phyloP scores from a whole-genome alignment of 176 grass and related monocot species.

The Chrysopogon serrulatus region DNA sequence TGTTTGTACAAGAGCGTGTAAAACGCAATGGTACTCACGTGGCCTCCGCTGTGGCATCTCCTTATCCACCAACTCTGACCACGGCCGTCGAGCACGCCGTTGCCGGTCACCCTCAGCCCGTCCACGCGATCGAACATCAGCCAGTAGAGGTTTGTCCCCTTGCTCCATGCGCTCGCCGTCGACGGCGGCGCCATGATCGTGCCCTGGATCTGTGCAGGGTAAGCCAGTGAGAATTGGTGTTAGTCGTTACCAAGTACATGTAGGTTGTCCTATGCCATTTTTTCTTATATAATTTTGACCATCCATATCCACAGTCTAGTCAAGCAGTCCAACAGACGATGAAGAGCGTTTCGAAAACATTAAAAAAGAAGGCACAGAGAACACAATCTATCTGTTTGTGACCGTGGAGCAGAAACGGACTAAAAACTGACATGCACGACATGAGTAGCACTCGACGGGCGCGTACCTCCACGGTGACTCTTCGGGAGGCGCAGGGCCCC shows the following conservation, averaged over 20 bases:
- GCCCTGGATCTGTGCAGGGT: conserved; percentile 22
- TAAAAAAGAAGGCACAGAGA: not conserved
- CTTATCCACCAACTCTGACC: conserved; percentile 22
- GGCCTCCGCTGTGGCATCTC: not conserved
- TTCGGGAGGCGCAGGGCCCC: conserved; percentile 32
- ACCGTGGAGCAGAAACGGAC: too few species aligned
- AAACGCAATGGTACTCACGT: conserved; percentile 2
- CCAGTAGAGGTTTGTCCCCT: not conserved
- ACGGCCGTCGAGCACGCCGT: conserved; percentile 21
- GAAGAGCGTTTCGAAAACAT: not conserved
- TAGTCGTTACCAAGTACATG: too few species aligned
- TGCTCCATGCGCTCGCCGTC: conserved; percentile 15
- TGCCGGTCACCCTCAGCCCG: conserved; percentile 38
- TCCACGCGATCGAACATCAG: conserved; percentile 35
- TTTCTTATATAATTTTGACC: not conserved
- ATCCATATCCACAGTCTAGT: not conserved
- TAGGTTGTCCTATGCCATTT: too few species aligned
- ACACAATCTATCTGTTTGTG: not conserved
- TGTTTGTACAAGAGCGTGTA: not conserved
- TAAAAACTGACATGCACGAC: not conserved
- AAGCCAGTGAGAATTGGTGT: too few species aligned
- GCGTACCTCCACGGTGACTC: conserved; percentile 35
- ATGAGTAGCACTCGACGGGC: not conserved
- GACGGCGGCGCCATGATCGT: conserved; percentile 23
- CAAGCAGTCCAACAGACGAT: not conserved